Conservation (phyloP, 331 rosid species). For the Arachis monticola region DNA sequence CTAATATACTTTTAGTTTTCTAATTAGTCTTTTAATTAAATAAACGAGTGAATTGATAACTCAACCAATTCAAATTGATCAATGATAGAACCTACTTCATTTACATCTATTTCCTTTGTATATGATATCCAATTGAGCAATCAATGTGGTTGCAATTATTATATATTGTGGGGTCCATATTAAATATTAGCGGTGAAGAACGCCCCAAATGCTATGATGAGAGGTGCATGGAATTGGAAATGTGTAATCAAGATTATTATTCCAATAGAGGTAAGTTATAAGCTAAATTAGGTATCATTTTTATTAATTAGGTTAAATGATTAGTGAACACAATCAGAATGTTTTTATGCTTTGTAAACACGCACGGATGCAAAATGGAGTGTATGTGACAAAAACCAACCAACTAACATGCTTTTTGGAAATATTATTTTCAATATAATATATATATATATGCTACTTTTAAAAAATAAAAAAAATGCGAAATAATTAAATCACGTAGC, state of each 20-base stretch:
- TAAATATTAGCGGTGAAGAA: too few species aligned
- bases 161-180: not conserved
- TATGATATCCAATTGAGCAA: not conserved
- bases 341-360: not conserved
- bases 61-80: too few species aligned
- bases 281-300: not conserved
- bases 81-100: not conserved
- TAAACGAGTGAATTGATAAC: too few species aligned
- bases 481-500: not conserved
- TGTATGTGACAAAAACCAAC: not conserved
- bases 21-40: too few species aligned
- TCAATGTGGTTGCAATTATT: slow-evolving; percentile 1
- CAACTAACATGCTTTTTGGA: not conserved
- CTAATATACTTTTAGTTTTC: too few species aligned
- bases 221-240: not conserved
- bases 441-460: too few species aligned
- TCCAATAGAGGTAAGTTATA: not conserved
- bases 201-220: too few species aligned
- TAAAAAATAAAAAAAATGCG: too few species aligned
- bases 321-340: not conserved
- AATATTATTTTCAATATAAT: too few species aligned
- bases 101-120: not conserved
- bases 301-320: not conserved
- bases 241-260: not conserved
- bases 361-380: not conserved